Percentiles rank a stretch among this genome's conserved stretches.
Evolutionary conservation across 2,329 filamentous ascomycete genomes (phyloP).

Genomic region (Botrytis fabae): DNA sequence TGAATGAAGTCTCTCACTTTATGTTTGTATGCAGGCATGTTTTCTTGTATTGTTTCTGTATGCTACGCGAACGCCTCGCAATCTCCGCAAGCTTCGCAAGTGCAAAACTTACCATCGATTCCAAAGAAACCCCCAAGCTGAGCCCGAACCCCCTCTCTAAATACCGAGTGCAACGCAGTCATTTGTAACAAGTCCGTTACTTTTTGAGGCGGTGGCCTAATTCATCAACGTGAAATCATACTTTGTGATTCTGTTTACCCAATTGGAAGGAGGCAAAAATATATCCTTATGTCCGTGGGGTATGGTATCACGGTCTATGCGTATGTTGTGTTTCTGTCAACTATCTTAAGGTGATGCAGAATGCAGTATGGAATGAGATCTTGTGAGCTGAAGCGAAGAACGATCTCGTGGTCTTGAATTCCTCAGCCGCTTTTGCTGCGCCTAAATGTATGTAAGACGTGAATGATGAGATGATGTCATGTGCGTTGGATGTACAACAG

Average conservation of each 20-base stretch:
- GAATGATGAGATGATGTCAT: conserved; percentile 4
- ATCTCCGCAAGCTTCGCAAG: not conserved
- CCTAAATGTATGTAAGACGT: not conserved
- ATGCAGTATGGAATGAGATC: not conserved
- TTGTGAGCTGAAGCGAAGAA: conserved; percentile 12
- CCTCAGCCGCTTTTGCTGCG: not conserved
- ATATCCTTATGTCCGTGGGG: not conserved
- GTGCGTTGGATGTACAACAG: not conserved
- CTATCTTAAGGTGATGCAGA: conserved; percentile 1
- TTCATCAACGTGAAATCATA: conserved; percentile 1
- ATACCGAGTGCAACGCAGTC: conserved; percentile 14
- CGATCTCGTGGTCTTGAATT: conserved; percentile 2
- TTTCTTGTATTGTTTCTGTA: not conserved
- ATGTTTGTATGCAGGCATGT: not conserved
- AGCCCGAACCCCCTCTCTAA: not conserved
- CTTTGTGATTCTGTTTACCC: conserved; percentile 13
- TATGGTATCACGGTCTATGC: not conserved
- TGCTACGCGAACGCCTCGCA: not conserved
- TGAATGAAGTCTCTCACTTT: not conserved
- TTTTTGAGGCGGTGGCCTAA: conserved; percentile 7
- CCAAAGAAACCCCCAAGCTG: not conserved
- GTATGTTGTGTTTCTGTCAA: conserved; percentile 8
- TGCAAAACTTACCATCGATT: not conserved
- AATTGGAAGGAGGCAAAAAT: not conserved
- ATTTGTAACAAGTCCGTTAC: not conserved